Percentiles rank a stretch among this genome's conserved stretches.
phyloP scores from a whole-genome alignment of 805 yeast genomes.

The Ascoidea rubescens region DNA sequence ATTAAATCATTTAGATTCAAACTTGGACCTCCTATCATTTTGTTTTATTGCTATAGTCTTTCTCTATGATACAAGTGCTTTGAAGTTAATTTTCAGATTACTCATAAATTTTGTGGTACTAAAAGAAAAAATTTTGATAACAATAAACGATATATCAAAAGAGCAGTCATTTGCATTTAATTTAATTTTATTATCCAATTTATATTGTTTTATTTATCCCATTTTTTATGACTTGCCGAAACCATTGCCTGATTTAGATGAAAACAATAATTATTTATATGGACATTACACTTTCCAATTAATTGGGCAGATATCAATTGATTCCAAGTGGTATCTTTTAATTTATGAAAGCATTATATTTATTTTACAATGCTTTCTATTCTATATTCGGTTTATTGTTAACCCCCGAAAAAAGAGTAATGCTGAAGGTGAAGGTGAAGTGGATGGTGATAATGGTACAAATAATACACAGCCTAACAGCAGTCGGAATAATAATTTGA shows the following conservation, averaged over 20 bases:
- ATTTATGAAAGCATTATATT: slow-evolving; percentile 6
- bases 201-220: slow-evolving; percentile 4
- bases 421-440: too few relatives aligned
- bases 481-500: too few relatives aligned
- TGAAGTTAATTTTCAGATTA: slow-evolving; percentile 5
- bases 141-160: too few relatives aligned
- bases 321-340: slow-evolving; percentile 2
- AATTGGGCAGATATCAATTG: slow-evolving; percentile 6
- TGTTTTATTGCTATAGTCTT: slow-evolving; percentile 5
- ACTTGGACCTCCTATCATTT: slow-evolving; percentile 2
- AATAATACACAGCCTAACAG: too few relatives aligned
- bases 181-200: slow-evolving; percentile 1
- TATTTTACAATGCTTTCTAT: slow-evolving; percentile 1
- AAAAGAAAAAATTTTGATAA: neutral
- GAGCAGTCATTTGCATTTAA: neutral
- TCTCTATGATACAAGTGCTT: slow-evolving; percentile 7
- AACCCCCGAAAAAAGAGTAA: too few relatives aligned
- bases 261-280: slow-evolving; percentile 1
- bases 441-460: too few relatives aligned
- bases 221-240: slow-evolving; percentile 2
- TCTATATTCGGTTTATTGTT: neutral
- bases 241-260: neutral
- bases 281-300: slow-evolving; percentile 6
- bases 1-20: neutral
- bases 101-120: neutral